phyloP scores from a whole-genome alignment of 2,329 filamentous ascomycete genomes.

The Aspergillus luchuensis region DNA sequence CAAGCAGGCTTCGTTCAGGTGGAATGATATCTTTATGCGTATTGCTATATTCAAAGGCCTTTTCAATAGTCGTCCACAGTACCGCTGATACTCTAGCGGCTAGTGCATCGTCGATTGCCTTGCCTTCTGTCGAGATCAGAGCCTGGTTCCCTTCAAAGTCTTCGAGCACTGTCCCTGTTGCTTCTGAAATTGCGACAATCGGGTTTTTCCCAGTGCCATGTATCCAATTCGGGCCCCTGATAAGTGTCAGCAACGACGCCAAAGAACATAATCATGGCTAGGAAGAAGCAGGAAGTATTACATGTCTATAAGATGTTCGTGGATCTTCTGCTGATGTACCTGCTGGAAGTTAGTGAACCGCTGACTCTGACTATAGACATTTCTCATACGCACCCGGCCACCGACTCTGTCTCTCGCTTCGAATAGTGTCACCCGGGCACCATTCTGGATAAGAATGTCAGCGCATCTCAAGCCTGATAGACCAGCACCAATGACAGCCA shows the following conservation, averaged over 20 bases:
- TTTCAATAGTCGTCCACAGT: constrained; percentile 61
- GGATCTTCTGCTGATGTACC: constrained; percentile 53
- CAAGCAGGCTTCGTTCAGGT: constrained; percentile 54
- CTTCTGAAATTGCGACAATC: constrained; percentile 57
- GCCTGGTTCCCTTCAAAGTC: constrained; percentile 55
- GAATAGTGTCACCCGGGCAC: constrained; percentile 60
- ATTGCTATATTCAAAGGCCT: constrained; percentile 63
- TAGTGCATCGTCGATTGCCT: constrained; percentile 38
- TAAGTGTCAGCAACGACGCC: constrained; percentile 18
- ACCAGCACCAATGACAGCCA: constrained; percentile 64
- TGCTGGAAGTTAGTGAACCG: constrained; percentile 28
- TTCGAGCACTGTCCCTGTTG: constrained; percentile 54
- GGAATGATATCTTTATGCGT: constrained; percentile 55
- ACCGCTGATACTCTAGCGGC: constrained; percentile 43
- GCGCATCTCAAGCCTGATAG: constrained; percentile 62
- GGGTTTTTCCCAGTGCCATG: constrained; percentile 64
- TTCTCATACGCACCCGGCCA: constrained; percentile 51
- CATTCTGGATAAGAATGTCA: constrained; percentile 58
- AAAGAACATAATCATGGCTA: background rate
- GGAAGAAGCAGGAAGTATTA: constrained; percentile 37
- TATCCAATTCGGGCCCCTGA: constrained; percentile 66
- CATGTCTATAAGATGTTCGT: constrained; percentile 59
- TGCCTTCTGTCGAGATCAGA: constrained; percentile 52
- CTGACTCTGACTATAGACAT: background rate
- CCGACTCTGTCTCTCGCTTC: constrained; percentile 62